Conservation (phyloP, 2,329 filamentous ascomycete genomes). For the Diplodia seriata region DNA sequence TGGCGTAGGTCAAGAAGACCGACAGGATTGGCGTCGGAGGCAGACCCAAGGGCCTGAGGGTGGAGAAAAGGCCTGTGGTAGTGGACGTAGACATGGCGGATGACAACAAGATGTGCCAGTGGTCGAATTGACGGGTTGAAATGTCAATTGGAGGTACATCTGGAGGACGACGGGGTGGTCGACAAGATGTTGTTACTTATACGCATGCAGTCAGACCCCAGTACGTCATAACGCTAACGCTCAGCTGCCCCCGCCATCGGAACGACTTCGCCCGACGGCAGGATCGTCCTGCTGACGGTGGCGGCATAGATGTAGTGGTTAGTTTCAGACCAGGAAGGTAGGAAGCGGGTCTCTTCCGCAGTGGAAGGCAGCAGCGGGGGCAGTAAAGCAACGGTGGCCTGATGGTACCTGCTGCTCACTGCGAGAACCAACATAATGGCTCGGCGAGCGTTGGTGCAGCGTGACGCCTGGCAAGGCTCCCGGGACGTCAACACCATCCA, state of each 20-base stretch:
- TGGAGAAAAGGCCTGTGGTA: slow-evolving; percentile 19
- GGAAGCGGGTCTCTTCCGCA: too few relatives aligned
- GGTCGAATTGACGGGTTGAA: too few relatives aligned
- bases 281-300: background rate
- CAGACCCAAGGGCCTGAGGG: slow-evolving; percentile 12
- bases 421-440: too few relatives aligned
- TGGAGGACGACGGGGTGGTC: background rate
- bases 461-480: too few relatives aligned
- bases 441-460: too few relatives aligned
- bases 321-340: too few relatives aligned
- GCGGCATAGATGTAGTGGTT: too few relatives aligned
- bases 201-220: background rate
- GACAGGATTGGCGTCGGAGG: slow-evolving; percentile 29
- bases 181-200: background rate
- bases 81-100: slow-evolving; percentile 1
- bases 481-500: too few relatives aligned
- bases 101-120: too few relatives aligned
- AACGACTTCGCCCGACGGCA: background rate
- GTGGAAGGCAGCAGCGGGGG: too few relatives aligned
- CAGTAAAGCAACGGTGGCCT: too few relatives aligned
- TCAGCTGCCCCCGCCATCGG: background rate
- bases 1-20: slow-evolving; percentile 21
- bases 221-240: background rate
- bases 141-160: background rate
- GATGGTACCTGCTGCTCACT: too few relatives aligned